Base-by-base conservation (phyloP, 1,139 yeast species). In the Kurtzmaniella quercitrusa region DNA sequence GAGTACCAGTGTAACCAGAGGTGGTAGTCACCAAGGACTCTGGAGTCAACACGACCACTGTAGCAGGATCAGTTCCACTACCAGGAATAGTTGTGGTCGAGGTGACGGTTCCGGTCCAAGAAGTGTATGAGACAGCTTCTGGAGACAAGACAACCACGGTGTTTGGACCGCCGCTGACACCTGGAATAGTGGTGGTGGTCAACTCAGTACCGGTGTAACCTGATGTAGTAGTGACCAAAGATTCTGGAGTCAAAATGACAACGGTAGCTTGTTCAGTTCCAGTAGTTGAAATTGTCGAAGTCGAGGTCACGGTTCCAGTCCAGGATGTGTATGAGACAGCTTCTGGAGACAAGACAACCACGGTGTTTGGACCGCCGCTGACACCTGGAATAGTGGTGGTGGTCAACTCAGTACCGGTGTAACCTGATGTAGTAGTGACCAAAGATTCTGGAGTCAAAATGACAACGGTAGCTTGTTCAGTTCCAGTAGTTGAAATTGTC, bases 401-500 rank as follows among this genome's bases (percentile, higher is more conserved):
- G 15, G 15, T 27, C 15, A 14, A 12, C 15, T 12, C 6, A 5
- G 41, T 10, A 29, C 42, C 34, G 18, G 50, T 37, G n/a, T 41
- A 15, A 3, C 45, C 34, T 10, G 31, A 19, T 25, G 43, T 33
- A 9, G 17, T 33, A 15, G 37, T 33, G 6, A 17, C 11, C 19
- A 16, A 15, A 10, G 37, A 15, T 6, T 33, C 37, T 21, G 23
- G 23, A 8, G 23, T 21, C 33, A 27, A 27, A 4, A 27, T 12
- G 15, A 27, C 33, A 10, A 27, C 10, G 15, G 33, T 27, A 12
- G n/a, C 33, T 10, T 11, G 33, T 6, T 11, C 33, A 6, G 15
- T 14, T 6, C 33, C 15, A 14, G 5, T 14, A 6, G 15, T 12
- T 10, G 33, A 12, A 10, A 27, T 14, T 4, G 33, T 27, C 11